Evolutionary conservation across 805 yeast species (phyloP).

Genomic region (Yamadazyma endophytica): DNA sequence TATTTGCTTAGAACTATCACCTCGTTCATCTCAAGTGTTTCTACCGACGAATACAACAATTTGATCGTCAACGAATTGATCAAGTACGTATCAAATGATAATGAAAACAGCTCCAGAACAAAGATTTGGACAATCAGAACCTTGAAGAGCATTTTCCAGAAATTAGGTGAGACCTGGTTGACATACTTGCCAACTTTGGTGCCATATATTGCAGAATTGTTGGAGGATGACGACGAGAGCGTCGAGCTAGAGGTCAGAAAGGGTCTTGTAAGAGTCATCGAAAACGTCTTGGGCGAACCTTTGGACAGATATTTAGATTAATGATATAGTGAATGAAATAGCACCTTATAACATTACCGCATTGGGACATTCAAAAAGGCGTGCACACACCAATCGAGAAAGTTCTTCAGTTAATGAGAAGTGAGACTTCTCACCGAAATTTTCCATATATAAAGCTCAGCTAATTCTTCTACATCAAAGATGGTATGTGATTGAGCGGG

Average conservation of each 20-base stretch:
- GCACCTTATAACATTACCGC: not conserved
- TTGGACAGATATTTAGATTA: slow-evolving; percentile 72
- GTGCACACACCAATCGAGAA: not conserved
- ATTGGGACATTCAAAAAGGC: not conserved
- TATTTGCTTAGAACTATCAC: slow-evolving; percentile 77
- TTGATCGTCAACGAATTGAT: slow-evolving; percentile 43
- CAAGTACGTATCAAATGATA: slow-evolving; percentile 37
- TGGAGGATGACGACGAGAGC: slow-evolving; percentile 91
- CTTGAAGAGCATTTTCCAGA: slow-evolving; percentile 77
- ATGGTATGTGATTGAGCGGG: too few species aligned
- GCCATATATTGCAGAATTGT: slow-evolving; percentile 89
- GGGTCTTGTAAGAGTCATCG: slow-evolving; percentile 87
- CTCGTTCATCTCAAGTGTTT: slow-evolving; percentile 64
- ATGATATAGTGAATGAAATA: not conserved
- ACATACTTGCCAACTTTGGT: slow-evolving; percentile 87
- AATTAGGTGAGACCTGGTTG: slow-evolving; percentile 94
- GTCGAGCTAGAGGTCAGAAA: slow-evolving; percentile 89
- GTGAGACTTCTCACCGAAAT: not conserved
- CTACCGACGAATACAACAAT: slow-evolving; percentile 70
- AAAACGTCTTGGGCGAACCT: slow-evolving; percentile 91
- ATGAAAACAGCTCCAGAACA: slow-evolving; percentile 62
- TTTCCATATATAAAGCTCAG: not conserved
- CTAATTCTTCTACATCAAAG: not conserved
- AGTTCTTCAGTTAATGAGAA: not conserved
- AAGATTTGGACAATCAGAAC: slow-evolving; percentile 80